Evolutionary conservation across 139 green algal species (phyloP).

Genomic region (Chlorella sp.): DNA sequence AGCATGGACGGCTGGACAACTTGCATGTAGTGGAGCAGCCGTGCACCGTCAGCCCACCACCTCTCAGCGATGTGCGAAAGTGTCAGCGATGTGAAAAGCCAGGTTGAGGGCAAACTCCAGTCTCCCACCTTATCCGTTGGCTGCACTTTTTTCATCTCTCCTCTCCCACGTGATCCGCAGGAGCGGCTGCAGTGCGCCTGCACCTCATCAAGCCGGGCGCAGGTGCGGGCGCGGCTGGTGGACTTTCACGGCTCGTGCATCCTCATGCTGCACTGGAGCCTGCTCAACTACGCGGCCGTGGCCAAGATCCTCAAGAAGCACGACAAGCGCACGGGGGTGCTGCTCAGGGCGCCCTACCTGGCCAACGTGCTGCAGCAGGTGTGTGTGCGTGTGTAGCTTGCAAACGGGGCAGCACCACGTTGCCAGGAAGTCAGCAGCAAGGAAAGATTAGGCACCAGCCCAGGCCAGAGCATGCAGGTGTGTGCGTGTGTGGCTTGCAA

Average conservation of each 20-base stretch:
- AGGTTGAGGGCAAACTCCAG: too few species aligned
- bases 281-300: constrained; percentile 71
- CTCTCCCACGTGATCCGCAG: background rate
- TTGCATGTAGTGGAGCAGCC: background rate
- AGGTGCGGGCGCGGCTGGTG: constrained; percentile 3
- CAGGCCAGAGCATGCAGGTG: background rate
- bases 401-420: too few species aligned
- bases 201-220: background rate
- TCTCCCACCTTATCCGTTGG: too few species aligned
- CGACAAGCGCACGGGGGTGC: constrained; percentile 62
- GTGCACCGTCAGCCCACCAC: too few species aligned
- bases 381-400: background rate
- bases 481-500: background rate
- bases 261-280: constrained; percentile 71
- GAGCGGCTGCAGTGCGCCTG: background rate
- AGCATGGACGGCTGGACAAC: background rate
- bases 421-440: too few species aligned
- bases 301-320: constrained; percentile 92
- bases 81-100: too few species aligned
- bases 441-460: background rate
- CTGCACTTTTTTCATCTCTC: background rate
- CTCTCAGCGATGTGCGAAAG: too few species aligned
- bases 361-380: constrained; percentile 59
- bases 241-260: constrained; percentile 35
- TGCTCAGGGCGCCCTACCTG: constrained; percentile 54